These are phyloP conservation scores for Penicillium hesseltinei DNA, from an alignment of 2,329 filamentous ascomycete genomes.

Conservation along the genomic window DNA sequence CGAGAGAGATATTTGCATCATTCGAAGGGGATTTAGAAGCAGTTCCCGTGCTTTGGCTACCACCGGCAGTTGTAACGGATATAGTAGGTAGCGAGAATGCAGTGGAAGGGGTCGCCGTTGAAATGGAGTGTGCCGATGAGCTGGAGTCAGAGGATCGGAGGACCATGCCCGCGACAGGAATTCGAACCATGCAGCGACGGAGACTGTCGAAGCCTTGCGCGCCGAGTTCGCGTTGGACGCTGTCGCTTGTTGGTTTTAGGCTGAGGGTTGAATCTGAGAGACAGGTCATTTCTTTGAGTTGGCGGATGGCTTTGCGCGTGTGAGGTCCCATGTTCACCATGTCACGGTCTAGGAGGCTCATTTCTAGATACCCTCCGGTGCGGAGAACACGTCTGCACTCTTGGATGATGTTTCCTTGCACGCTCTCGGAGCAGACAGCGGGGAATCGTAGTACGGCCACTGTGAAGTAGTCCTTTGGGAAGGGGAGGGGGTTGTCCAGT, in stretches of 20 bases:
- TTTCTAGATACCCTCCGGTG: conserved; percentile 50
- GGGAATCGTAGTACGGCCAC: conserved; percentile 49
- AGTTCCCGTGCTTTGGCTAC: conserved; percentile 13
- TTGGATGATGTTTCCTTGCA: conserved; percentile 46
- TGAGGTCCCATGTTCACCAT: conserved; percentile 51
- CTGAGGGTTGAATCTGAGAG: conserved; percentile 43
- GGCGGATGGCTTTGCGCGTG: conserved; percentile 46
- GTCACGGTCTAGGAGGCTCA: conserved; percentile 51
- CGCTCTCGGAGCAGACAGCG: conserved; percentile 43
- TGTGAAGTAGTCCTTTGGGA: conserved; percentile 48
- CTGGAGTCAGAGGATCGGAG: conserved; percentile 43
- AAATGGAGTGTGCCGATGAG: conserved; percentile 38
- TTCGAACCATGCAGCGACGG: conserved; percentile 50
- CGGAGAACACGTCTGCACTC: conserved; percentile 51
- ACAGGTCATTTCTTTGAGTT: conserved; percentile 48
- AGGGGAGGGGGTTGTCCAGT: conserved; percentile 45
- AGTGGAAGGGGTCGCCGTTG: conserved; percentile 27
- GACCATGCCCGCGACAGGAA: conserved; percentile 49
- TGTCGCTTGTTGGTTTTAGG: conserved; percentile 49
- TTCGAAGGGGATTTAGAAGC: conserved; percentile 35
- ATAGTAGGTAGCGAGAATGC: conserved; percentile 23
- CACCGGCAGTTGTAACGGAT: conserved; percentile 22
- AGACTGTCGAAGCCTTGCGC: conserved; percentile 49
- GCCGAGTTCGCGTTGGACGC: conserved; percentile 47
- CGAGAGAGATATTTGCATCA: conserved; percentile 50